A percentile compares a stretch with the other conserved stretches of the same genome.
phyloP scores from a whole-genome alignment of 495 filamentous ascomycete genomes.

The Xylaria telfairii region DNA sequence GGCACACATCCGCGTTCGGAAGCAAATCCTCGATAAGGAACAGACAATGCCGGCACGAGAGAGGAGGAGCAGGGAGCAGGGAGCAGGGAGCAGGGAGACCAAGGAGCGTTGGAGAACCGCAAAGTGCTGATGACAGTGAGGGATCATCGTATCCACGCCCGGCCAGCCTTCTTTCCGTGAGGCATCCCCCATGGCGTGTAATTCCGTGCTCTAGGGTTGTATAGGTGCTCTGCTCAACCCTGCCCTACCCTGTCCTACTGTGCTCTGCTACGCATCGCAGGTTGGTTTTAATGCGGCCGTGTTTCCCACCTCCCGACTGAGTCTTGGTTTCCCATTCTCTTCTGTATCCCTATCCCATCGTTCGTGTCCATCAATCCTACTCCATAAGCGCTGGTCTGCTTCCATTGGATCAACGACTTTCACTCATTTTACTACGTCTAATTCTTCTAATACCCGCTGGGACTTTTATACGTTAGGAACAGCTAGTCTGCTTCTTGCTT shows the following conservation, averaged over 20 bases:
- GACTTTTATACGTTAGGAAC: constrained; percentile 45
- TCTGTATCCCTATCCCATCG: constrained; percentile 40
- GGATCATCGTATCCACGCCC: constrained; percentile 35
- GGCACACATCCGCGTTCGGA: constrained; percentile 17
- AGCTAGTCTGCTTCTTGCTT: constrained; percentile 54
- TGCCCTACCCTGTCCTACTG: constrained; percentile 2
- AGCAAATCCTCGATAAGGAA: constrained; percentile 18
- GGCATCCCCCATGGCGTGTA: constrained; percentile 27
- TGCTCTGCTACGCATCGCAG: constrained; percentile 23
- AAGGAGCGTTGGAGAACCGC: constrained; percentile 37
- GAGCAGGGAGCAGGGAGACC: too few relatives aligned
- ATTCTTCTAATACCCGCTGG: constrained; percentile 51
- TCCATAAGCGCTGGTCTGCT: constrained; percentile 65
- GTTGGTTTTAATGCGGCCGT: constrained; percentile 38
- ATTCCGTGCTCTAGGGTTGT: constrained; percentile 7
- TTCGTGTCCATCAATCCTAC: constrained; percentile 45
- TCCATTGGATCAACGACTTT: constrained; percentile 48
- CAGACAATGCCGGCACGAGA: constrained; percentile 15
- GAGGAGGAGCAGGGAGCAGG: too few relatives aligned
- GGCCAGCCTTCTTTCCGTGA: constrained; percentile 41
- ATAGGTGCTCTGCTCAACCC: too few relatives aligned
- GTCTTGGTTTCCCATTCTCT: constrained; percentile 30
- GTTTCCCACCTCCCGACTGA: constrained; percentile 44
- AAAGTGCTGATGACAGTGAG: constrained; percentile 15
- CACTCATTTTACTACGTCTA: constrained; percentile 47